phyloP scores from a whole-genome alignment of 2,329 filamentous ascomycete genomes.

The Zymoseptoria tritici region DNA sequence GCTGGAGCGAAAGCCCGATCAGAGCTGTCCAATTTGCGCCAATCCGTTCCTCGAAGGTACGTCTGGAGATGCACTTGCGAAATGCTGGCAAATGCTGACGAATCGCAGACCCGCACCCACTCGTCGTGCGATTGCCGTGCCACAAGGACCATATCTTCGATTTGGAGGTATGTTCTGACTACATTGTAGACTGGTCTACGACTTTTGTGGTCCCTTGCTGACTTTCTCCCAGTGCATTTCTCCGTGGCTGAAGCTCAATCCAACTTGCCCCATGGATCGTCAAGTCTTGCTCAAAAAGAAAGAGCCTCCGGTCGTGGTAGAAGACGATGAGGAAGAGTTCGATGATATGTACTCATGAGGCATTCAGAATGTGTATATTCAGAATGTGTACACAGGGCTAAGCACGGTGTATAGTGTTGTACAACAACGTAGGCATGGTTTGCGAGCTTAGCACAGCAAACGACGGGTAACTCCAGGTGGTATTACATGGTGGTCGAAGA shows the following conservation, averaged over 20 bases:
- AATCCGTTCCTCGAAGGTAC: constrained; percentile 54
- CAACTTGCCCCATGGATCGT: constrained; percentile 57
- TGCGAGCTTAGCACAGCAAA: neutral
- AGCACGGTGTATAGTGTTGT: neutral
- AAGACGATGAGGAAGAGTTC: constrained; percentile 46
- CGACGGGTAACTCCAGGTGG: neutral
- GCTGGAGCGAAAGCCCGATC: constrained; percentile 40
- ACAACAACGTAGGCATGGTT: neutral
- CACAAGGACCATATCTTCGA: constrained; percentile 57
- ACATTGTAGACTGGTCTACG: neutral
- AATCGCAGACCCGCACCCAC: constrained; percentile 49
- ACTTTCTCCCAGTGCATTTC: constrained; percentile 43
- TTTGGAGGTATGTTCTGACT: constrained; percentile 37
- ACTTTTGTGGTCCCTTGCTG: neutral
- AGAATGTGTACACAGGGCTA: neutral
- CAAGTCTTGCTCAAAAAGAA: constrained; percentile 49
- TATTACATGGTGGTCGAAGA: neutral
- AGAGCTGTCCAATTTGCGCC: constrained; percentile 54
- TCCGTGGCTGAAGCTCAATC: constrained; percentile 57
- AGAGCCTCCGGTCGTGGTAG: constrained; percentile 28
- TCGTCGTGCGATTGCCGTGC: constrained; percentile 56
- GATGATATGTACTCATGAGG: constrained; percentile 45
- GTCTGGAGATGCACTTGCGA: constrained; percentile 7
- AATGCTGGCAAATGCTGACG: neutral
- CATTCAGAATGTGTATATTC: neutral